A percentile compares a stretch with the other conserved stretches of the same genome.
Conservation (phyloP, 768 basidiomycete genomes). For the Trametopsis cervina region DNA sequence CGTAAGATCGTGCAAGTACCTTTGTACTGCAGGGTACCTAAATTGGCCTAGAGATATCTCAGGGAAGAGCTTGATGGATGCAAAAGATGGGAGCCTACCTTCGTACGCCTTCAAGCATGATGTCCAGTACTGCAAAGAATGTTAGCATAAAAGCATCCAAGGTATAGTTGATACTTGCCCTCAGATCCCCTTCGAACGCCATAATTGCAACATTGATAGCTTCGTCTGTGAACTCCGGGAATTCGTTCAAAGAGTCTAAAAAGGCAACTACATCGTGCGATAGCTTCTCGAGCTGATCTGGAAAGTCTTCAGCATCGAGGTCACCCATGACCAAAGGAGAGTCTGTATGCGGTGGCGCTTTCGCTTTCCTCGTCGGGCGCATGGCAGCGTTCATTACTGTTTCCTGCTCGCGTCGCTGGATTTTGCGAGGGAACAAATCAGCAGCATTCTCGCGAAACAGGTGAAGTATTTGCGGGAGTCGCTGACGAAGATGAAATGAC, state of each 20-base stretch:
- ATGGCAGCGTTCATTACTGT: slow-evolving; percentile 30
- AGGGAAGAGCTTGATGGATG: slow-evolving; percentile 4
- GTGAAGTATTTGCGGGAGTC: slow-evolving; percentile 60
- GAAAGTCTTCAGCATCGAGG: slow-evolving; percentile 60
- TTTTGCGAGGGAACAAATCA: slow-evolving; percentile 66
- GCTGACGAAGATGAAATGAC: slow-evolving; percentile 62
- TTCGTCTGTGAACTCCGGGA: slow-evolving; percentile 73
- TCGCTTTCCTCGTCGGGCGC: slow-evolving; percentile 25
- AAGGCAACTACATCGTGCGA: slow-evolving; percentile 66
- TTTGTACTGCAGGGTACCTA: slow-evolving; percentile 61
- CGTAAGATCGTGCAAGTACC: slow-evolving; percentile 70
- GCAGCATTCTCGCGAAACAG: slow-evolving; percentile 73
- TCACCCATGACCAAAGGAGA: slow-evolving; percentile 48
- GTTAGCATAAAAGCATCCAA: slow-evolving; percentile 1
- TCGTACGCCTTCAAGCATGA: slow-evolving; percentile 61
- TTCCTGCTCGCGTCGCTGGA: slow-evolving; percentile 37
- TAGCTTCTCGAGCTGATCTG: slow-evolving; percentile 53
- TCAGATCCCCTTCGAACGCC: slow-evolving; percentile 64
- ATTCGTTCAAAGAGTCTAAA: slow-evolving; percentile 65
- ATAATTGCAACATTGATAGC: slow-evolving; percentile 60
- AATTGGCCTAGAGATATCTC: slow-evolving; percentile 56
- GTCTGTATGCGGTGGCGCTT: slow-evolving; percentile 38
- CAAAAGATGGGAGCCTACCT: slow-evolving; percentile 29
- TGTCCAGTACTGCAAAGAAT: slow-evolving; percentile 57
- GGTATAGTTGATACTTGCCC: slow-evolving; percentile 31